These are phyloP conservation scores for Boletus speciosus DNA, from an alignment of 768 basidiomycete genomes.

Conservation along the genomic window DNA sequence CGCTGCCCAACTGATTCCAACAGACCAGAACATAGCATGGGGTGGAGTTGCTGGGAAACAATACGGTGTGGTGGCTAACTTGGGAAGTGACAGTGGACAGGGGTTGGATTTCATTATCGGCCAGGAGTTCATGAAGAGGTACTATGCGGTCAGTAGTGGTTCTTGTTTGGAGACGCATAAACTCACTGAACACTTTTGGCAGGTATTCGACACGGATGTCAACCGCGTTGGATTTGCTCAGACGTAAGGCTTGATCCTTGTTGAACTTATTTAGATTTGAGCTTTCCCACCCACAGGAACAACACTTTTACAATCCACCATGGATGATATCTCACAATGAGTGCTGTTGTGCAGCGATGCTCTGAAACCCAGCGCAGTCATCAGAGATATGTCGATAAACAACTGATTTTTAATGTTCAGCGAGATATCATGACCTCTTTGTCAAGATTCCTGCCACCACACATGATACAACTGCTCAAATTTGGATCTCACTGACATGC, in stretches of 20 bases:
- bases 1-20: constrained; percentile 19
- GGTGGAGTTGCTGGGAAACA: constrained; percentile 9
- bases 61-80: constrained; percentile 6
- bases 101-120: background rate
- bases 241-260: constrained; percentile 17
- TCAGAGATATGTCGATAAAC: background rate
- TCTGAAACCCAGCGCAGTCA: background rate
- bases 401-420: no score
- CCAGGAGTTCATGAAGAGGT: background rate
- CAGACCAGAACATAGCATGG: constrained; percentile 11
- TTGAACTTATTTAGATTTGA: background rate
- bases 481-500: no score
- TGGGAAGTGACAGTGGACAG: background rate
- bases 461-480: no score
- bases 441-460: no score
- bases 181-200: background rate
- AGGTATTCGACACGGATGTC: constrained; percentile 21
- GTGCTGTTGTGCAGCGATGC: no score
- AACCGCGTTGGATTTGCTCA: constrained; percentile 20
- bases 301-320: constrained; percentile 15
- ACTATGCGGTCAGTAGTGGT: constrained; percentile 3
- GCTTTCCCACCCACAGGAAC: constrained; percentile 7
- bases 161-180: background rate
- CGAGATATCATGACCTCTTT: no score
- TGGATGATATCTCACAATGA: background rate